A percentile compares a stretch with the other conserved stretches of the same genome.
Conservation (phyloP, 495 filamentous ascomycete species). For the Gamarada debralockiae region DNA sequence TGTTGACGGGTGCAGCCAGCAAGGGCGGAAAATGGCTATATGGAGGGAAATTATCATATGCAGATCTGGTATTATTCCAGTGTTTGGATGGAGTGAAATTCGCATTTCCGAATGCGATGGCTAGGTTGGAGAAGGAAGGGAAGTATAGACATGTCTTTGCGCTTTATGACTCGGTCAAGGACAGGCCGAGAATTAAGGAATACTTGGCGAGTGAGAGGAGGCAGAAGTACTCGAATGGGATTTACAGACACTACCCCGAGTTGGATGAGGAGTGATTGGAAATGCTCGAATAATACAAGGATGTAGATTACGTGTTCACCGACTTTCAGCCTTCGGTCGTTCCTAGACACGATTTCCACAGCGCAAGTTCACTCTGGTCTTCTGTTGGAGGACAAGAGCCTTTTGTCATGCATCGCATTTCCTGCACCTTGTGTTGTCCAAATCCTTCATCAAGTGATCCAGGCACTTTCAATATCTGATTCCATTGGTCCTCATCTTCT, state of each 20-base stretch:
- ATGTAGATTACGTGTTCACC: no score
- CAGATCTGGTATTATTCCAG: slow-evolving; percentile 67
- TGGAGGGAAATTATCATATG: slow-evolving; percentile 54
- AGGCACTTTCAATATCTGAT: no score
- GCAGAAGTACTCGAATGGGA: slow-evolving; percentile 48
- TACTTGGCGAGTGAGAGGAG: slow-evolving; percentile 58
- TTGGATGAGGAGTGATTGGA: slow-evolving; percentile 24
- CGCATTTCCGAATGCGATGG: slow-evolving; percentile 60
- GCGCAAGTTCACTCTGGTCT: no score
- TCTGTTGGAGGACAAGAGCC: no score
- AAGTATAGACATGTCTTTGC: slow-evolving; percentile 48
- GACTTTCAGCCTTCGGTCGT: no score
- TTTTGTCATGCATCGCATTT: no score
- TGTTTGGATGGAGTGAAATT: slow-evolving; percentile 48
- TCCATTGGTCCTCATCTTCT: no score
- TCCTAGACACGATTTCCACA: no score
- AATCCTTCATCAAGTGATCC: no score
- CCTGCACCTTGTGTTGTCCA: no score
- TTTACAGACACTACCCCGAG: slow-evolving; percentile 62
- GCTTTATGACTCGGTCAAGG: slow-evolving; percentile 52
- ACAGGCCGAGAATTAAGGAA: slow-evolving; percentile 47
- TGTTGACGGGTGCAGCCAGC: slow-evolving; percentile 46
- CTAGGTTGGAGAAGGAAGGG: slow-evolving; percentile 37
- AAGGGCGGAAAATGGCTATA: slow-evolving; percentile 52
- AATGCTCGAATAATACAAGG: no score